A percentile compares a stretch with the other conserved stretches of the same genome.
Conservation (phyloP, 1,284 basidiomycete genomes). For the Omphalotus olearius region DNA sequence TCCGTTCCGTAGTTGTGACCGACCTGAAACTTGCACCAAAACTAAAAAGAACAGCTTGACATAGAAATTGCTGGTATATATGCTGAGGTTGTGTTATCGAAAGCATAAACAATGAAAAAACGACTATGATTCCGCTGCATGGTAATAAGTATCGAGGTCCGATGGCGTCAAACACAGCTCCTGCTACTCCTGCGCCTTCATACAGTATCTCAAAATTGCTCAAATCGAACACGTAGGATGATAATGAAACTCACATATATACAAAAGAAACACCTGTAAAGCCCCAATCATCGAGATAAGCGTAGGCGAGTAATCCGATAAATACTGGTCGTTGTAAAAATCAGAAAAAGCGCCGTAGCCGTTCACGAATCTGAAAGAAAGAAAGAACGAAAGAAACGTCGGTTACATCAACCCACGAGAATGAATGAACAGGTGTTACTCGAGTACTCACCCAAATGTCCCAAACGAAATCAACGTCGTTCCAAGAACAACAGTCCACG, state of each 20-base stretch:
- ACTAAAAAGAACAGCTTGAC: constrained; percentile 22
- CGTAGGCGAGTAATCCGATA: constrained; percentile 24
- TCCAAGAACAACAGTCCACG: constrained; percentile 23
- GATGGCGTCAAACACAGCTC: constrained; percentile 22
- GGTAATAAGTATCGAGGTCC: constrained; percentile 24
- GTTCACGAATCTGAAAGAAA: constrained; percentile 19
- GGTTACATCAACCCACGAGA: no score
- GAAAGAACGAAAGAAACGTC: not conserved
- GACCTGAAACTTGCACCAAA: constrained; percentile 23
- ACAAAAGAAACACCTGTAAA: constrained; percentile 24
- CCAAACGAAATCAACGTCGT: constrained; percentile 19
- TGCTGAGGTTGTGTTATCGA: constrained; percentile 23
- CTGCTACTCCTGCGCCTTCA: constrained; percentile 19
- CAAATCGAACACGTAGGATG: not conserved
- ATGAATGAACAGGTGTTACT: no score
- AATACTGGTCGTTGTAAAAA: constrained; percentile 22
- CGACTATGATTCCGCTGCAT: constrained; percentile 19
- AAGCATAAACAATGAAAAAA: constrained; percentile 23
- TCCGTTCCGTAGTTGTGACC: constrained; percentile 10
- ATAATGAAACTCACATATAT: constrained; percentile 18
- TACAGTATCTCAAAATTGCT: no score
- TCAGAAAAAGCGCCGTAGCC: constrained; percentile 24
- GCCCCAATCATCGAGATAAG: constrained; percentile 26
- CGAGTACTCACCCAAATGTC: constrained; percentile 25
- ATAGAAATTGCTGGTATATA: constrained; percentile 26